phyloP scores from a whole-genome alignment of 345 rosid species.

The Citrus unshiu region DNA sequence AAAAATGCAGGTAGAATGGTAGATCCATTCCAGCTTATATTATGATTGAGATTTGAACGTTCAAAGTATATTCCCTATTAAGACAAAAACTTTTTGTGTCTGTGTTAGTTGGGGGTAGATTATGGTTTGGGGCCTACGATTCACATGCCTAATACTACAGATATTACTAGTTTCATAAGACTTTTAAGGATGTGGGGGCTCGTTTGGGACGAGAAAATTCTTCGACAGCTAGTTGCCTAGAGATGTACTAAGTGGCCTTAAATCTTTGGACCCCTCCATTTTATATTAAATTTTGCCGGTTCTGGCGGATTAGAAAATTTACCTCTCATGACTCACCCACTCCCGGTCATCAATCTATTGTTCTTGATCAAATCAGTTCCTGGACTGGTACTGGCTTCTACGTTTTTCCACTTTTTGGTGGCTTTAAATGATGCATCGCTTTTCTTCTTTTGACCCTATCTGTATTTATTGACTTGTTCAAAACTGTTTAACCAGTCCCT shows the following conservation, averaged over 20 bases:
- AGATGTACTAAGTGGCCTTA: not conserved
- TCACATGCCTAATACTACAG: slow-evolving; percentile 5
- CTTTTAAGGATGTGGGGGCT: slow-evolving; percentile 19
- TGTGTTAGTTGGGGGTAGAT: not conserved
- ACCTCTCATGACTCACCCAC: not conserved
- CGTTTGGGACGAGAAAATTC: slow-evolving; percentile 5
- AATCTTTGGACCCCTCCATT: slow-evolving; percentile 6
- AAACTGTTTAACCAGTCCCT: not conserved
- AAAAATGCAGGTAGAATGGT: not conserved
- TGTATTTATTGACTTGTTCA: not conserved
- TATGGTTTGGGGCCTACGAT: slow-evolving; percentile 18
- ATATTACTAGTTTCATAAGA: not conserved
- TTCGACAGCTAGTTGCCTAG: slow-evolving; percentile 11
- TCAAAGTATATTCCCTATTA: not conserved
- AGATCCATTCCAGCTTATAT: not conserved
- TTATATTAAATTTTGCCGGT: not conserved
- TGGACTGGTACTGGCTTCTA: not conserved
- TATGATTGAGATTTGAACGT: not conserved
- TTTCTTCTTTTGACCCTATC: not conserved
- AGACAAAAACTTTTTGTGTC: not conserved
- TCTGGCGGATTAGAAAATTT: not conserved
- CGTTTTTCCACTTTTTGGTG: no score
- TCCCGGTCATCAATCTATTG: not conserved
- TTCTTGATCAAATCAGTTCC: not conserved
- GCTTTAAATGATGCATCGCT: not conserved